Conservation (phyloP, 768 basidiomycete species). For the Suillus paluster region DNA sequence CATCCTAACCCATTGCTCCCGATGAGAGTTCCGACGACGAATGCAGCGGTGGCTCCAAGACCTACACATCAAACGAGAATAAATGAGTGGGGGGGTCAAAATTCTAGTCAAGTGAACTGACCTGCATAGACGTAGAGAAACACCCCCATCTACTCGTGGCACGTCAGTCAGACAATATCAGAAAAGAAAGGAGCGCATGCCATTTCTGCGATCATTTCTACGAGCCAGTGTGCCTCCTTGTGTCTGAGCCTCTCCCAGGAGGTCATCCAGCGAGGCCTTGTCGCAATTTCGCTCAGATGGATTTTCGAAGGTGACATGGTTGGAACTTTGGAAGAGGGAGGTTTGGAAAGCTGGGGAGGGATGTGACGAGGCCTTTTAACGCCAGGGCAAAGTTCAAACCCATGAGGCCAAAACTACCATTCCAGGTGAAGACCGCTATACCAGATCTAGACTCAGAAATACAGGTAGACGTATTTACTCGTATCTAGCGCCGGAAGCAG, state of each 20-base stretch:
- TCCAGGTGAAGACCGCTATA: not conserved
- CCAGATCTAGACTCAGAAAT: not conserved
- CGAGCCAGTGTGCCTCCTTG: constrained; percentile 51
- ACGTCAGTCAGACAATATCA: constrained; percentile 9
- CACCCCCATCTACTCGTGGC: constrained; percentile 51
- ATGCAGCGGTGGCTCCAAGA: constrained; percentile 57
- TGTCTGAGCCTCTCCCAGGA: constrained; percentile 57
- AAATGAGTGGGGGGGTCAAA: not conserved
- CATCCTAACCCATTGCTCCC: constrained; percentile 51
- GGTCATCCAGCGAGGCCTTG: constrained; percentile 43
- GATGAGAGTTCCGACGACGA: constrained; percentile 50
- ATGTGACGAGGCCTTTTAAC: not conserved
- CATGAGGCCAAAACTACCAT: not conserved
- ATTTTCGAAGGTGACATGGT: constrained; percentile 34
- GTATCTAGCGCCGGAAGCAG: not conserved
- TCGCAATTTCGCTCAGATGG: constrained; percentile 47
- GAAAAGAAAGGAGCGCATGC: constrained; percentile 35
- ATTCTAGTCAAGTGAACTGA: constrained; percentile 19
- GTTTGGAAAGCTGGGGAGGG: not conserved
- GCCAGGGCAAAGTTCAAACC: not conserved
- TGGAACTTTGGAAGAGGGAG: not conserved
- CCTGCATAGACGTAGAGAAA: constrained; percentile 65
- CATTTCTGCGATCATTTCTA: constrained; percentile 65
- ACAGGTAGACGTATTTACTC: not conserved
- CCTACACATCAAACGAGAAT: constrained; percentile 36